Base-by-base conservation (phyloP, 345 rosid species). In the Garcia nutans region DNA sequence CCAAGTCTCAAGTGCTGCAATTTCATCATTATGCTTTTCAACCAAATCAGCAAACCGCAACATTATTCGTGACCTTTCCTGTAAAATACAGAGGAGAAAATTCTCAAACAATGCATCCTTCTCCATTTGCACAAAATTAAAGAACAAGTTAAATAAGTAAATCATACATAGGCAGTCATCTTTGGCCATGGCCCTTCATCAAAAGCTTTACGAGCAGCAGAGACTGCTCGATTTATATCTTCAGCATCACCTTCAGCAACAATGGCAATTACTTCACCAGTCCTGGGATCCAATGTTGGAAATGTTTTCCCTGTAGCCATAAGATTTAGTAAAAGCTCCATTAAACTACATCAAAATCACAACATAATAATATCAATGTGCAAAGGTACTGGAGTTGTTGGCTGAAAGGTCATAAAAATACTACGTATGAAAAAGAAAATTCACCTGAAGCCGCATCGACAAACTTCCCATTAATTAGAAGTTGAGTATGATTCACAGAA, bases 161-260 rank as follows among this genome's bases (percentile, higher is more conserved):
- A 44, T 17, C 11, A 1, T 86, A 96, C 99, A 82, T 93, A 91
- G 73, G 98, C 93, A 76, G 91, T 81, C 97, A 93, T 90, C 83
- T 45, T 90, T 6, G 98, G 99, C 99, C 99, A 96, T 44, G 99
- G 93, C 80, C 99, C 98, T 77, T 90, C 93, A 81, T 96, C 99
- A 82, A 96, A 96, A 16, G 99, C 99, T 84, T 88, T 89, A 62
- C 99, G 93, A 80, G 99, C 99, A 86, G 97, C 94, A 77, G 85
- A 73, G 20, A 96, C 99, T 0, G 99, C 98, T 23, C 90, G 82
- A 69, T 96, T 74, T 58, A 96, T 71, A 83, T 96, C 99, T 85
- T 93, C 99, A 23, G 83, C 86, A 80, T 93, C 98, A 0, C 92
- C 99, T 89, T 95, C 99, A 71, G 99, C 97, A n/a, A 96, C 93